Evolutionary conservation across 345 rosid species (phyloP).

Genomic region (Citrus glauca): DNA sequence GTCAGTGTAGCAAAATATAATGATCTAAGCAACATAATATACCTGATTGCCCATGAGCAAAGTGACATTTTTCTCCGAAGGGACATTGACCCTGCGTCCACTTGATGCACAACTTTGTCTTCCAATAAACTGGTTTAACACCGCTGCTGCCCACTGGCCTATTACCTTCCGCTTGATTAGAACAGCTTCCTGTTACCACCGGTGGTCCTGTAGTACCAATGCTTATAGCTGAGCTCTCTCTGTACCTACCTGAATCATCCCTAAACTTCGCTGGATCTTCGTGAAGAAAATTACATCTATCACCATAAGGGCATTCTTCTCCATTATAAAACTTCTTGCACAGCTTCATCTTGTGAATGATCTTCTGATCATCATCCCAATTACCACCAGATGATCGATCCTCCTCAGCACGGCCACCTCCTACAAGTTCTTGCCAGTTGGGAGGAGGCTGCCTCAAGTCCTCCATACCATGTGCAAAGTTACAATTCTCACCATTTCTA

Average conservation of each 20-base stretch:
- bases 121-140: constrained; percentile 76
- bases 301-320: constrained; percentile 94
- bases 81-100: constrained; percentile 82
- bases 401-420: constrained; percentile 55
- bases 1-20: neutral
- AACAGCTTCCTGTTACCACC: constrained; percentile 31
- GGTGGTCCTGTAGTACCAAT: constrained; percentile 47
- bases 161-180: constrained; percentile 40
- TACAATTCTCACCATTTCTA: constrained; percentile 89
- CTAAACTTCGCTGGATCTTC: constrained; percentile 78
- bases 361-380: constrained; percentile 92
- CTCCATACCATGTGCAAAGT: constrained; percentile 88
- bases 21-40: constrained; percentile 10
- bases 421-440: constrained; percentile 92
- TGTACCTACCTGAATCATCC: constrained; percentile 60
- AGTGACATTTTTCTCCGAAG: constrained; percentile 89
- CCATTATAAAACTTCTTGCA: constrained; percentile 92
- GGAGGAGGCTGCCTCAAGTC: constrained; percentile 92
- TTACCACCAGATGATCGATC: constrained; percentile 41
- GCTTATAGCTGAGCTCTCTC: constrained; percentile 78
- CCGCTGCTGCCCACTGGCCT: constrained; percentile 37
- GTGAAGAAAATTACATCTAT: constrained; percentile 90
- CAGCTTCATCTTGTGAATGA: constrained; percentile 90
- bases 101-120: constrained; percentile 80
- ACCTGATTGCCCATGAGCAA: constrained; percentile 96